phyloP scores from a whole-genome alignment of 768 basidiomycete species.

The Agrocybe pediades region DNA sequence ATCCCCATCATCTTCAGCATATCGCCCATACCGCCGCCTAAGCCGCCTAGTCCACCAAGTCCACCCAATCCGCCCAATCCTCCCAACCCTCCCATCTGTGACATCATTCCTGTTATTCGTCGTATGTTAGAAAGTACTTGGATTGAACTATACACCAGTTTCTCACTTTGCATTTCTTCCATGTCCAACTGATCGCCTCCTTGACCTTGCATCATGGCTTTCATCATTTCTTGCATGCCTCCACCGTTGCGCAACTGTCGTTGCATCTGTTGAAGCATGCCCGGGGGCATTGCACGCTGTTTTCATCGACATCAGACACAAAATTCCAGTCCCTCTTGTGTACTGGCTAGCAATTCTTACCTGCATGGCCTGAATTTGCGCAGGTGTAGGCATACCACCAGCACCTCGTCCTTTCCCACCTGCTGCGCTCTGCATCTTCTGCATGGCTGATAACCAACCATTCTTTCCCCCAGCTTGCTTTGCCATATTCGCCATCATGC shows the following conservation, averaged over 20 bases:
- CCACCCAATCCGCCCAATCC: slow-evolving; percentile 63
- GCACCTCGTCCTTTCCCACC: slow-evolving; percentile 86
- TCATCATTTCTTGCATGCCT: slow-evolving; percentile 98
- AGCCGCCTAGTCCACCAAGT: slow-evolving; percentile 60
- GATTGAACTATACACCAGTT: background rate
- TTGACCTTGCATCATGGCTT: slow-evolving; percentile 94
- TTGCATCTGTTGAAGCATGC: slow-evolving; percentile 94
- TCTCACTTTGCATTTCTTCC: slow-evolving; percentile 91
- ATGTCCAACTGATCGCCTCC: slow-evolving; percentile 89
- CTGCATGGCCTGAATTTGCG: slow-evolving; percentile 95
- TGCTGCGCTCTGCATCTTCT: slow-evolving; percentile 89
- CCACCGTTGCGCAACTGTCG: slow-evolving; percentile 77
- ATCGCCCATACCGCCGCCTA: slow-evolving; percentile 62
- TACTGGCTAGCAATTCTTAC: slow-evolving; percentile 49
- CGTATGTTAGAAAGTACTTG: slow-evolving; percentile 1
- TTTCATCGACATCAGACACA: background rate
- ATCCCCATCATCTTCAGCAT: slow-evolving; percentile 92
- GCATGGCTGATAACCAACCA: slow-evolving; percentile 88
- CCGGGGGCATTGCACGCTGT: slow-evolving; percentile 91
- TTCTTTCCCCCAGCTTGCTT: slow-evolving; percentile 98
- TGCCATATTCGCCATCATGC: slow-evolving; percentile 99
- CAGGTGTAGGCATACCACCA: slow-evolving; percentile 88
- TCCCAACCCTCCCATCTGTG: slow-evolving; percentile 68
- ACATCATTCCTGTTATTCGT: slow-evolving; percentile 75
- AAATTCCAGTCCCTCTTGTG: background rate